Percentiles rank a stretch among this genome's conserved stretches.
phyloP scores from a whole-genome alignment of 805 yeast species.

The Hagleromyces aurorensis region DNA sequence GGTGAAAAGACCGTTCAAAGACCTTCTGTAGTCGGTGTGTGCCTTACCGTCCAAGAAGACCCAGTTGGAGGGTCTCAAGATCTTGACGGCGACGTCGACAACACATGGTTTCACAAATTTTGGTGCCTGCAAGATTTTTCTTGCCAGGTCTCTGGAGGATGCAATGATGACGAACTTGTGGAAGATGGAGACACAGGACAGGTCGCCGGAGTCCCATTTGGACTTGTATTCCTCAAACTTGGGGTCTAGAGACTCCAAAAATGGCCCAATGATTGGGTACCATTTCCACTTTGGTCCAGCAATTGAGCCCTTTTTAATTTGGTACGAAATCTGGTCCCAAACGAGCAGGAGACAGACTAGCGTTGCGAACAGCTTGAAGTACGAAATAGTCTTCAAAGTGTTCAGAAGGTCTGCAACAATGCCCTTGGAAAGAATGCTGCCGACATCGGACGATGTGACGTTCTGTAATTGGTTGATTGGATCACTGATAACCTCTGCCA shows the following conservation, averaged over 20 bases:
- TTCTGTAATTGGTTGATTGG: constrained; percentile 9
- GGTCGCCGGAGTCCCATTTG: constrained; percentile 91
- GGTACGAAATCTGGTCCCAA: constrained; percentile 74
- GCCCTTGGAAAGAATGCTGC: too few relatives aligned
- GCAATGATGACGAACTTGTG: constrained; percentile 97
- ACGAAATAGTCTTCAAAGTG: constrained; percentile 32
- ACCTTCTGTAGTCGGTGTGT: constrained; percentile 86
- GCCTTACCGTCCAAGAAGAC: constrained; percentile 95
- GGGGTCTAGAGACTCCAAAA: constrained; percentile 88
- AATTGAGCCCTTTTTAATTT: constrained; percentile 73
- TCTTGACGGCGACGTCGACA: constrained; percentile 93
- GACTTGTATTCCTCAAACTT: constrained; percentile 88
- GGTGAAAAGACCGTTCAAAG: constrained; percentile 84
- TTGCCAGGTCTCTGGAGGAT: constrained; percentile 75
- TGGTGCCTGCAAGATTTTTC: constrained; percentile 81
- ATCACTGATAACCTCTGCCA: constrained; percentile 9
- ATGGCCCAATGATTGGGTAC: constrained; percentile 96
- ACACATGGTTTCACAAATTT: constrained; percentile 93
- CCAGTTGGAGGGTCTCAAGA: constrained; percentile 94
- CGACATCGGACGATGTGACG: too few relatives aligned
- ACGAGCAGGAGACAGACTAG: constrained; percentile 41
- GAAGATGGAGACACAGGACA: constrained; percentile 94
- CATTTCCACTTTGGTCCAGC: constrained; percentile 85
- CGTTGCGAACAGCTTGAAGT: constrained; percentile 47
- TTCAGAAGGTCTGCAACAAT: too few relatives aligned